These are phyloP conservation scores for Phycomyces blakesleeanus DNA, from an alignment of 192 early-diverging fungal species.

Conservation along the genomic window DNA sequence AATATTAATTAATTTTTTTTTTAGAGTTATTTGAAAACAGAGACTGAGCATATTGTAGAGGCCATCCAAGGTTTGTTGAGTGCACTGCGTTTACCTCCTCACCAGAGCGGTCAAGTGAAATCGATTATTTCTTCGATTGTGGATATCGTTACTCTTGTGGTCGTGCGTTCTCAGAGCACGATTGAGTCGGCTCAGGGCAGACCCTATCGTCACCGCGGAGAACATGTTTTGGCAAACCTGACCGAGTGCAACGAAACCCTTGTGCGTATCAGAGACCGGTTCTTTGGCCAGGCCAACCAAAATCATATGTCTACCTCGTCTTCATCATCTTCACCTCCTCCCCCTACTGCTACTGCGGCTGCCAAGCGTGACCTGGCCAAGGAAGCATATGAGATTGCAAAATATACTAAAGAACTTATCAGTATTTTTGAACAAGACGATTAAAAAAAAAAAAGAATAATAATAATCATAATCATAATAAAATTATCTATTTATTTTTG, in stretches of 20 bases:
- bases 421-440: constrained; percentile 48
- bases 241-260: constrained; percentile 47
- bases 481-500: too few species aligned
- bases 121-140: constrained; percentile 35
- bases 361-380: constrained; percentile 83
- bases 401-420: constrained; percentile 82
- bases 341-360: constrained; percentile 52
- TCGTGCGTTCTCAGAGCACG: constrained; percentile 46
- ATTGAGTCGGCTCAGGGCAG: constrained; percentile 36
- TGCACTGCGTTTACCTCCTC: constrained; percentile 45
- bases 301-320: too few species aligned
- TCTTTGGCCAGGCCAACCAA: constrained; percentile 40
- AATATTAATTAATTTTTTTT: too few species aligned
- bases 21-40: constrained; percentile 59
- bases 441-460: neutral
- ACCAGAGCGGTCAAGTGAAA: constrained; percentile 26
- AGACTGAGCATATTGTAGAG: constrained; percentile 76
- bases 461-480: too few species aligned
- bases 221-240: constrained; percentile 60
- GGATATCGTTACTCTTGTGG: constrained; percentile 43
- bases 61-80: constrained; percentile 70
- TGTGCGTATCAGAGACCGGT: constrained; percentile 52
- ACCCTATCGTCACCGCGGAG: constrained; percentile 40
- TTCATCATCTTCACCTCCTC: too few species aligned
- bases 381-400: constrained; percentile 86